Percentiles rank a stretch among this genome's conserved stretches.
Conservation (phyloP, 202 grass and related monocot genomes). For the Saccharum hybrid region DNA sequence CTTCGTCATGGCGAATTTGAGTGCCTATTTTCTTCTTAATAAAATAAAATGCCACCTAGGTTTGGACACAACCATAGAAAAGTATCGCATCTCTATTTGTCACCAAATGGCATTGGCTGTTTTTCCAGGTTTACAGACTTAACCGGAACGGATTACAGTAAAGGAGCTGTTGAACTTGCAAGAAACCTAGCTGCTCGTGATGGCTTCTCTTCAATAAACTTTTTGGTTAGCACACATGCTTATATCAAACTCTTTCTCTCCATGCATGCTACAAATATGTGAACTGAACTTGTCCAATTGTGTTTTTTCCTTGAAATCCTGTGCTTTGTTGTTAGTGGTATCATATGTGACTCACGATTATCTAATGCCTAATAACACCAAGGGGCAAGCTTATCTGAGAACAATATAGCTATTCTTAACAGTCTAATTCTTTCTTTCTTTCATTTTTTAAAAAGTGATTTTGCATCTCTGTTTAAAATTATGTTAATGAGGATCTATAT, state of each 20-base stretch:
- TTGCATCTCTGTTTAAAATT: neutral
- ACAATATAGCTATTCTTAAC: neutral
- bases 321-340: slow-evolving; percentile 17
- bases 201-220: slow-evolving; percentile 77
- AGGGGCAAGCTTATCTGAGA: neutral
- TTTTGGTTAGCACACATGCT: slow-evolving; percentile 66
- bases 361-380: neutral
- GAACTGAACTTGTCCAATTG: neutral
- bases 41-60: no score
- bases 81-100: neutral
- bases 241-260: neutral
- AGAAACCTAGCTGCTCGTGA: slow-evolving; percentile 71
- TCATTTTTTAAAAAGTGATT: slow-evolving; percentile 2
- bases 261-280: neutral
- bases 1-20: no score
- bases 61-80: neutral
- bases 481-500: neutral
- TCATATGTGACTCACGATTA: neutral
- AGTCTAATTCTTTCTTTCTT: neutral
- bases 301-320: neutral
- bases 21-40: no score
- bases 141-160: slow-evolving; percentile 97
- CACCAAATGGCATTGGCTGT: slow-evolving; percentile 7
- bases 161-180: slow-evolving; percentile 93
- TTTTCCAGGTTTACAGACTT: slow-evolving; percentile 76